These are phyloP conservation scores for Ogataea hybrid DNA, from an alignment of 1,139 yeast species.

Conservation along the genomic window DNA sequence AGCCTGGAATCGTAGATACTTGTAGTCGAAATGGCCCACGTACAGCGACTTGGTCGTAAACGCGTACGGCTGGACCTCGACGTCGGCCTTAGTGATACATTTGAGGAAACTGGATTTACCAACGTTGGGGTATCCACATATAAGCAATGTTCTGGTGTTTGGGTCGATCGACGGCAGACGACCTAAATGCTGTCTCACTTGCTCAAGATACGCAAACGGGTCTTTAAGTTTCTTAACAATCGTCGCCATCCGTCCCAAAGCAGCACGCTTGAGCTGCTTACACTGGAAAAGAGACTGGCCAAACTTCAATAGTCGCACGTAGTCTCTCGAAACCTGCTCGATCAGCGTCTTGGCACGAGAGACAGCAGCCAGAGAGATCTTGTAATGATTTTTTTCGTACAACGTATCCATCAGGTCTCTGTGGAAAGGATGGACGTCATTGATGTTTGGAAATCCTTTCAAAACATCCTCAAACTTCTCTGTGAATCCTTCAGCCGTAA, in stretches of 20 bases:
- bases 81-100: conserved; percentile 96
- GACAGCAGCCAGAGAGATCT: conserved; percentile 93
- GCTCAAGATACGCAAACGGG: conserved; percentile 89
- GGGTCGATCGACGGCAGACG: conserved; percentile 98
- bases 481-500: conserved; percentile 91
- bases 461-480: conserved; percentile 88
- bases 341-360: conserved; percentile 91
- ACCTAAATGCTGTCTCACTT: conserved; percentile 98
- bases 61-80: conserved; percentile 98
- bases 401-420: conserved; percentile 96
- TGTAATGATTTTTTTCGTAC: conserved; percentile 96
- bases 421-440: conserved; percentile 98
- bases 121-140: conserved; percentile 98
- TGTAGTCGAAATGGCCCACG: conserved; percentile 97
- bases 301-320: conserved; percentile 86
- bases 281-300: conserved; percentile 98
- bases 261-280: conserved; percentile 97
- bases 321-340: conserved; percentile 96
- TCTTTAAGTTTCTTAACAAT: conserved; percentile 93
- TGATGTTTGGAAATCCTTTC: conserved; percentile 90
- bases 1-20: conserved; percentile 95
- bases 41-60: conserved; percentile 94
- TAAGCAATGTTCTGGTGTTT: conserved; percentile 92
- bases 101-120: conserved; percentile 95
- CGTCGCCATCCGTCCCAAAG: conserved; percentile 99